phyloP scores from a whole-genome alignment of 305 asterid species.

The Rubia peregrina region DNA sequence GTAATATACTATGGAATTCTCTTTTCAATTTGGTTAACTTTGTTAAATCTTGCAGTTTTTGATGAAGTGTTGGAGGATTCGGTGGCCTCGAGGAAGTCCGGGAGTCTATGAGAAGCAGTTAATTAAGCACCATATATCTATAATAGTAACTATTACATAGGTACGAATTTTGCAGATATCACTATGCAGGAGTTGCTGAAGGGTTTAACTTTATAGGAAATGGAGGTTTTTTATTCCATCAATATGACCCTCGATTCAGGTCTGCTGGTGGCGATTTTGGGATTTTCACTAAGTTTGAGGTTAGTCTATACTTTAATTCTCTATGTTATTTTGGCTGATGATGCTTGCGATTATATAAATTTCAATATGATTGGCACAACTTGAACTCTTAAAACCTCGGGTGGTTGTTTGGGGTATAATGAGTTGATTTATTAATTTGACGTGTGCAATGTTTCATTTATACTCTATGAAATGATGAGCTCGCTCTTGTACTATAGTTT shows the following conservation, averaged over 20 bases:
- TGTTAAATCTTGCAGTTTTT: not conserved
- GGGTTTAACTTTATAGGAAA: conserved; percentile 26
- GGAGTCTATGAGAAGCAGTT: too few species aligned
- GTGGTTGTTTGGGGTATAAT: not conserved
- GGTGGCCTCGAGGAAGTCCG: too few species aligned
- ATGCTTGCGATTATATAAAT: not conserved
- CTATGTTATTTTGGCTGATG: not conserved
- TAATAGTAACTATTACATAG: too few species aligned
- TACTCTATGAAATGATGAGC: not conserved
- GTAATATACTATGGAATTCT: too few species aligned
- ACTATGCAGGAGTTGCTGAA: too few species aligned
- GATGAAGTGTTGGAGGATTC: too few species aligned
- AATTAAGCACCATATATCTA: too few species aligned
- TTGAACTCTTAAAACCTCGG: not conserved
- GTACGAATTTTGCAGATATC: too few species aligned
- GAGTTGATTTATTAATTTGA: not conserved
- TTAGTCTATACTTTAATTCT: conserved; percentile 16
- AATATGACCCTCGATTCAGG: conserved; percentile 71
- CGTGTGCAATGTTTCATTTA: not conserved
- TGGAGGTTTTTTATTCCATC: conserved; percentile 67
- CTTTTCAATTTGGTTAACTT: not conserved
- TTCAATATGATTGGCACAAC: not conserved
- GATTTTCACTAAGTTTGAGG: conserved; percentile 79
- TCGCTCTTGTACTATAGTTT: too few species aligned
- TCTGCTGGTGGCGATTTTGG: conserved; percentile 82